Conservation (phyloP, 768 basidiomycete species). For the Termitomyces sp. region DNA sequence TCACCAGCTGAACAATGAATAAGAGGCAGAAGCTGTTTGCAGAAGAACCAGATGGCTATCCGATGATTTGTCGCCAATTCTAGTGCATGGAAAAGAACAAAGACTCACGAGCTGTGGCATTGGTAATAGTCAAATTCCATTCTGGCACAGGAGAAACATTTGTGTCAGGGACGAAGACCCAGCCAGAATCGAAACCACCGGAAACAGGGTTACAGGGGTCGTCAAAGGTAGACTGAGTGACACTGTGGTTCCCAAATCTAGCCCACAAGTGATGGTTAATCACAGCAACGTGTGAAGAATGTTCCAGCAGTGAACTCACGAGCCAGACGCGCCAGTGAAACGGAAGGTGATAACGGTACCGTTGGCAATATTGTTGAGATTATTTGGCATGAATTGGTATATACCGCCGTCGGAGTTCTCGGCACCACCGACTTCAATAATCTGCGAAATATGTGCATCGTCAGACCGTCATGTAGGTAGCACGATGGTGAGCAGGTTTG, state of each 20-base stretch:
- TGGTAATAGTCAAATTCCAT: conserved; percentile 48
- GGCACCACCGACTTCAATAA: conserved; percentile 34
- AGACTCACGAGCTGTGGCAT: conserved; percentile 37
- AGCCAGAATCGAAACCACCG: conserved; percentile 55
- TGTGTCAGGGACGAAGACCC: conserved; percentile 30
- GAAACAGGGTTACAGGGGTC: conserved; percentile 37
- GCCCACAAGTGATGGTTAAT: not conserved
- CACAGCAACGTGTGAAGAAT: not conserved
- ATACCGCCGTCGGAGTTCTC: conserved; percentile 24
- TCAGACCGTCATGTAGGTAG: not conserved
- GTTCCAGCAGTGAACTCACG: conserved; percentile 20
- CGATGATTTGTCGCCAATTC: not conserved
- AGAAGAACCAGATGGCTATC: conserved; percentile 54
- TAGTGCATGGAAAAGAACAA: not conserved
- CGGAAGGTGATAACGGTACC: conserved; percentile 45
- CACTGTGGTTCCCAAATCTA: conserved; percentile 47
- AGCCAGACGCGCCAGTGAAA: conserved; percentile 43
- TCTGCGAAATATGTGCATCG: conserved; percentile 8
- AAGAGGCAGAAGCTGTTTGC: conserved; percentile 36
- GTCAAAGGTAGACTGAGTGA: conserved; percentile 45
- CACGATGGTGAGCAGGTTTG: not conserved
- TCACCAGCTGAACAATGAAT: conserved; percentile 37
- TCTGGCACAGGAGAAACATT: conserved; percentile 24
- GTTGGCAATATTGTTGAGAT: conserved; percentile 30
- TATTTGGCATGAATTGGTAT: conserved; percentile 41